These are phyloP conservation scores for Lichtheimia hyalospora DNA, from an alignment of 371 early-diverging fungal species.

Conservation along the genomic window DNA sequence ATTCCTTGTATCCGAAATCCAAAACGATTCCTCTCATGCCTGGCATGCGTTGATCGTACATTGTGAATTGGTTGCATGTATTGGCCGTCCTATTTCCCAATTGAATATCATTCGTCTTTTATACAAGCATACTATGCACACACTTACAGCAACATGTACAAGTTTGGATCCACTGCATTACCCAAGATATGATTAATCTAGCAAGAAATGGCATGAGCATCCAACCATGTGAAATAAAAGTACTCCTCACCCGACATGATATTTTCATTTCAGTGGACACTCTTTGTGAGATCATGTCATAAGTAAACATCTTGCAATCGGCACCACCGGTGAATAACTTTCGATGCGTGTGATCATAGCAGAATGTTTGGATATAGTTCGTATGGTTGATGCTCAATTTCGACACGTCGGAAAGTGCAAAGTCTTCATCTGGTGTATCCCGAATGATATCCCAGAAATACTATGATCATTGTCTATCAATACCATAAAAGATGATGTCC, in stretches of 20 bases:
- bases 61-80: conserved; percentile 25
- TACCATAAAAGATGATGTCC: background rate
- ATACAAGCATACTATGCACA: background rate
- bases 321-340: conserved; percentile 29
- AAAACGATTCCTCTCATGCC: conserved; percentile 20
- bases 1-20: conserved; percentile 30
- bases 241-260: conserved; percentile 4
- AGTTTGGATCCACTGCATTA: conserved; percentile 18
- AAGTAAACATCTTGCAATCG: conserved; percentile 24
- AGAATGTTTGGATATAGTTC: conserved; percentile 20
- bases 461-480: background rate
- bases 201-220: too few species aligned
- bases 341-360: conserved; percentile 20
- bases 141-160: conserved; percentile 22
- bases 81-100: conserved; percentile 13
- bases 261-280: conserved; percentile 10
- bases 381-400: conserved; percentile 28
- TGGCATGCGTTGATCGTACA: conserved; percentile 28
- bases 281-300: conserved; percentile 19
- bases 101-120: too few species aligned
- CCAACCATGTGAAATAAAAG: background rate
- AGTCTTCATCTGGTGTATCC: conserved; percentile 9
- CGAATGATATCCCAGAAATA: conserved; percentile 12
- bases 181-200: conserved; percentile 25
- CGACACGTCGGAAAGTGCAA: conserved; percentile 6